A percentile compares a stretch with the other conserved stretches of the same genome.
phyloP scores from a whole-genome alignment of 2,329 filamentous ascomycete genomes.

The Anisogramma anomala region DNA sequence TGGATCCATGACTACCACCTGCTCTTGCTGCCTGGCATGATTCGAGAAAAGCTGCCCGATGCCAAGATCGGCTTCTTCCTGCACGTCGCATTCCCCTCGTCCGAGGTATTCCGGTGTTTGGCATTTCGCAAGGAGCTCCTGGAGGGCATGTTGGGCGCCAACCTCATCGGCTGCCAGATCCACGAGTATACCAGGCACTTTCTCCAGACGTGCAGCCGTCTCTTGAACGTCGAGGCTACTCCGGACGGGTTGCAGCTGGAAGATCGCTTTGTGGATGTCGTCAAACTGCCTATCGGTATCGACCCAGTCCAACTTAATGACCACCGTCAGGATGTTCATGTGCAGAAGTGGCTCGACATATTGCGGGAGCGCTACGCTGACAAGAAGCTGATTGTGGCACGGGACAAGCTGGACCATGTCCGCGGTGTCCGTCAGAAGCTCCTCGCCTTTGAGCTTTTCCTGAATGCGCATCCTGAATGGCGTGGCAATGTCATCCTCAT shows the following conservation, averaged over 20 bases:
- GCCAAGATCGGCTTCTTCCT: constrained; percentile 95
- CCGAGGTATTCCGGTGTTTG: constrained; percentile 87
- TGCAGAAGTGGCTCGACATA: constrained; percentile 65
- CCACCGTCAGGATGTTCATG: constrained; percentile 60
- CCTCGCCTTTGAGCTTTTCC: constrained; percentile 80
- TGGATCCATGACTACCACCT: constrained; percentile 97
- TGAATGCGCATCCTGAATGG: constrained; percentile 89
- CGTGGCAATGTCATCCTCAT: constrained; percentile 79
- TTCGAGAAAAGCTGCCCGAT: constrained; percentile 80
- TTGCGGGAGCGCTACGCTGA: constrained; percentile 76
- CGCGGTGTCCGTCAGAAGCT: constrained; percentile 90
- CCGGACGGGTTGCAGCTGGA: constrained; percentile 82
- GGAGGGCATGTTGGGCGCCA: constrained; percentile 85
- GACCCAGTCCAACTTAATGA: constrained; percentile 65
- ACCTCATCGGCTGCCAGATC: constrained; percentile 87
- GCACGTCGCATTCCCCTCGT: constrained; percentile 89
- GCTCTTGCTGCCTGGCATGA: constrained; percentile 76
- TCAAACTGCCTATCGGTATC: constrained; percentile 78
- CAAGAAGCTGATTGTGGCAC: constrained; percentile 82
- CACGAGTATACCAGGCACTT: constrained; percentile 91
- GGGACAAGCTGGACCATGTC: constrained; percentile 89
- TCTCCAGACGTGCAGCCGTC: constrained; percentile 84
- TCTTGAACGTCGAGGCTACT: constrained; percentile 82
- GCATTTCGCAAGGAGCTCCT: constrained; percentile 78
- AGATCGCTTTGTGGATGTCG: constrained; percentile 84